Conservation (phyloP, 2,329 filamentous ascomycete genomes). For the Aplosporella prunicola region DNA sequence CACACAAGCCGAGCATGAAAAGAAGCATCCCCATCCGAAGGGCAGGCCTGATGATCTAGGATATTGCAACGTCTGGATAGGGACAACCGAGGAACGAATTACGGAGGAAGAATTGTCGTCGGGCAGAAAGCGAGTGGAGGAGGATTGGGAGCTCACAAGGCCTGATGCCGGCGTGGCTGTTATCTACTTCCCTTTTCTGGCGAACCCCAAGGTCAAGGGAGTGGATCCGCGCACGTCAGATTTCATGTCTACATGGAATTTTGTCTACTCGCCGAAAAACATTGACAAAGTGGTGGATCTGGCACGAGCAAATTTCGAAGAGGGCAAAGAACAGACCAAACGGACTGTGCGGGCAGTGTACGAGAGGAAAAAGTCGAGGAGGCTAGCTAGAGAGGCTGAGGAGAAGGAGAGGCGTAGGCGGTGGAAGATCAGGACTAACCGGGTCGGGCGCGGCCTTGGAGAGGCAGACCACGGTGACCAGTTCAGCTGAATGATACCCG, state of each 20-base stretch:
- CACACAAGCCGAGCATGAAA: conserved; percentile 15
- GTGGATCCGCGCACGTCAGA: conserved; percentile 78
- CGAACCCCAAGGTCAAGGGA: conserved; percentile 67
- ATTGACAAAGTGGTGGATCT: conserved; percentile 76
- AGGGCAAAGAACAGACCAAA: conserved; percentile 69
- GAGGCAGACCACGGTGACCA: conserved; percentile 51
- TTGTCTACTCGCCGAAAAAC: conserved; percentile 85
- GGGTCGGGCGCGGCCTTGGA: conserved; percentile 46
- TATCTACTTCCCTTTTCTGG: conserved; percentile 80
- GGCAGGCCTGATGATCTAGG: conserved; percentile 49
- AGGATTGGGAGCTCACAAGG: conserved; percentile 57
- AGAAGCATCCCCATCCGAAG: conserved; percentile 22
- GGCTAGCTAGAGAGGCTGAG: conserved; percentile 44
- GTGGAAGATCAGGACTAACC: conserved; percentile 35
- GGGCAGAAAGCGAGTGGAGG: conserved; percentile 47
- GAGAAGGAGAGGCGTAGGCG: conserved; percentile 28
- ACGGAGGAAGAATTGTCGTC: conserved; percentile 45
- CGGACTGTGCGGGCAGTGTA: conserved; percentile 80
- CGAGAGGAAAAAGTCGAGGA: conserved; percentile 70
- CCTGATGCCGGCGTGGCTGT: conserved; percentile 79
- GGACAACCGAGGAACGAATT: conserved; percentile 65
- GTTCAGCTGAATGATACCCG: conserved; percentile 43
- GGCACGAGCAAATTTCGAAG: conserved; percentile 76
- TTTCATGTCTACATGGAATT: conserved; percentile 96
- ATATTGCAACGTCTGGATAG: conserved; percentile 94